Conservation (phyloP, 345 rosid genomes). For the Murraya koenigii region DNA sequence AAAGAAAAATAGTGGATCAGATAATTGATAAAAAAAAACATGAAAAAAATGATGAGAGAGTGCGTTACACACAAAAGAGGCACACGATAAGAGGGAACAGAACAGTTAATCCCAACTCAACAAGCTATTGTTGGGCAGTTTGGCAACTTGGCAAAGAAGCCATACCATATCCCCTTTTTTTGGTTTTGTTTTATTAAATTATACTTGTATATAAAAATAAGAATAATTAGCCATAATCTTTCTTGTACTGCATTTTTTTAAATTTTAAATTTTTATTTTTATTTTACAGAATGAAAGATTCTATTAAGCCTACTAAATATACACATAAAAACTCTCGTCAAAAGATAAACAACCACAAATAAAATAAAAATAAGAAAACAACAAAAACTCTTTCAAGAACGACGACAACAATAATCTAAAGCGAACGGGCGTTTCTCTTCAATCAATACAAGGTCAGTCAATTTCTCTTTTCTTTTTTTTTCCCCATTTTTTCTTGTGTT, state of each 20-base stretch:
- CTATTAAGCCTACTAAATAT: background rate
- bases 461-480: background rate
- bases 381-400: background rate
- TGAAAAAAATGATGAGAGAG: background rate
- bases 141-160: slow-evolving; percentile 26
- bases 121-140: slow-evolving; percentile 37
- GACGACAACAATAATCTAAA: background rate
- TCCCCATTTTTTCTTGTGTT: background rate
- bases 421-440: background rate
- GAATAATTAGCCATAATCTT: no score
- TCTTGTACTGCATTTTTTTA: background rate
- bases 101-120: slow-evolving; percentile 30
- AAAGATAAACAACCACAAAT: slow-evolving; percentile 12
- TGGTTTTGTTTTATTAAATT: background rate
- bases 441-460: slow-evolving; percentile 20
- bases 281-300: background rate
- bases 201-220: no score
- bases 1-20: background rate
- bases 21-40: no score
- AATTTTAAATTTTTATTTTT: background rate
- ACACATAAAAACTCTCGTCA: background rate
- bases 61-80: background rate
- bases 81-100: background rate
- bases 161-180: background rate
- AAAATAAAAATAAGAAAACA: background rate